Evolutionary conservation across 306 rosid genomes (phyloP), one percentile per base, ranked within the genome.

Genomic region (Cucurbita argyrosperma): DNA sequence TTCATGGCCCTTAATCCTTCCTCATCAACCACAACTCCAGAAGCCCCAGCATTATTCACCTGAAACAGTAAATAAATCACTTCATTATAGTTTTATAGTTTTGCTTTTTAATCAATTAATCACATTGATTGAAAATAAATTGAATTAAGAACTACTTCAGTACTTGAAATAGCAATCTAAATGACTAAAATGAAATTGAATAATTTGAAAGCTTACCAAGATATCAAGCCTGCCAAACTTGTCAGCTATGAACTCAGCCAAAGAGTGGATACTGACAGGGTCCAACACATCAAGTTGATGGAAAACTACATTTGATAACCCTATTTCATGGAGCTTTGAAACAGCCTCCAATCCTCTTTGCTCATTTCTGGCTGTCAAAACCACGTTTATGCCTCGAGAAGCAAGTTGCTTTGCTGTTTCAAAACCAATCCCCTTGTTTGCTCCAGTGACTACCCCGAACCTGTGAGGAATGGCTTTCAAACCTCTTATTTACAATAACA

Each of bases 21-120:
- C 71, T 74, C 87, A 72, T 73, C 85, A 52, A 84, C 84, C 49
- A 71, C 58, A 23, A 49, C 78, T 40, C 87, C 86, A n/a, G 64
- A 18, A 47, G 80, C 83, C 42, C 87, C 90, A 40, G 90, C 88
- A 71, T 87, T 87, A 38, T 87, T 87, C 40, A 87, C 83, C 90
- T 87, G 81, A 16, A 76, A 42, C n/a, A 79, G 14, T 15, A 12
- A 49, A 54, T 5, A n/a, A 56, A 16, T 12, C 72, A 35, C 51
- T 49, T 65, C 52, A 10, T 18, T n/a, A 43, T 2, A 30, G 35
- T 30, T 30, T 30, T 30, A 30, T 2, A 30, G 35, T 30, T 30
- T 30, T 30, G 4, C 26, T 26, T 26, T 26, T 26, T 26, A 26
- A 26, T 26, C 26, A 26, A 26, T 26, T 26, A 26, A 26, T 26